Evolutionary conservation across 2,329 filamentous ascomycete species (phyloP).

Genomic region (Aspergillus aculeatinus): DNA sequence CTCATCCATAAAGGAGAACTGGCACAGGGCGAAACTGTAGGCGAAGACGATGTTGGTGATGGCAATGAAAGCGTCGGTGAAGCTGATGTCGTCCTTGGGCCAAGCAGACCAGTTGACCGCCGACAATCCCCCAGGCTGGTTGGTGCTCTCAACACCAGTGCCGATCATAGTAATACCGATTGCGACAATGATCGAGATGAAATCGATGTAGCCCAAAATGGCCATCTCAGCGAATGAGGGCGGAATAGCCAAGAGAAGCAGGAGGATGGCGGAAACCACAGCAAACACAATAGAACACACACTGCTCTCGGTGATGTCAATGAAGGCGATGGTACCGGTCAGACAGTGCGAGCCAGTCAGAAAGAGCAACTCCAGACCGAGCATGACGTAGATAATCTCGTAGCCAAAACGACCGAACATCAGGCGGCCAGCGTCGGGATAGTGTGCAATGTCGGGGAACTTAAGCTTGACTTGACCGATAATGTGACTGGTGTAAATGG

Average conservation of each 20-base stretch:
- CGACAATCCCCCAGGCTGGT: slow-evolving; percentile 24
- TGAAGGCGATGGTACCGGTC: slow-evolving; percentile 49
- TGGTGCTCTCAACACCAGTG: slow-evolving; percentile 30
- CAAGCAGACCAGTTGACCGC: slow-evolving; percentile 32
- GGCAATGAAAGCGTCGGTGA: slow-evolving; percentile 36
- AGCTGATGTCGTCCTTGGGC: slow-evolving; percentile 31
- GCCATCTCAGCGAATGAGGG: slow-evolving; percentile 40
- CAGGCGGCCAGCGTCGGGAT: slow-evolving; percentile 45
- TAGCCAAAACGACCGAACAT: slow-evolving; percentile 46
- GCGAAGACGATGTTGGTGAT: slow-evolving; percentile 40
- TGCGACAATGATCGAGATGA: slow-evolving; percentile 35
- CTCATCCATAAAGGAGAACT: slow-evolving; percentile 29
- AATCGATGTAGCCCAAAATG: slow-evolving; percentile 40
- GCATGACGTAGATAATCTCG: slow-evolving; percentile 45
- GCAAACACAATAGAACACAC: slow-evolving; percentile 46
- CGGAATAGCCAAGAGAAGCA: slow-evolving; percentile 35
- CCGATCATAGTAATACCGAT: slow-evolving; percentile 39
- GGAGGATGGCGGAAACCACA: slow-evolving; percentile 42
- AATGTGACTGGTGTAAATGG: slow-evolving; percentile 45
- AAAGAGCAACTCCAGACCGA: slow-evolving; percentile 44
- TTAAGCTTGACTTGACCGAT: slow-evolving; percentile 41
- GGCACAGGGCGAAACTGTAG: slow-evolving; percentile 45
- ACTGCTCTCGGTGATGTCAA: slow-evolving; percentile 40
- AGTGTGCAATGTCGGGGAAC: slow-evolving; percentile 43
- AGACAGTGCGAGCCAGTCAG: slow-evolving; percentile 46